A percentile compares a stretch with the other conserved stretches of the same genome.
Conservation (phyloP, 2,329 filamentous ascomycete genomes). For the Apiospora aurea region DNA sequence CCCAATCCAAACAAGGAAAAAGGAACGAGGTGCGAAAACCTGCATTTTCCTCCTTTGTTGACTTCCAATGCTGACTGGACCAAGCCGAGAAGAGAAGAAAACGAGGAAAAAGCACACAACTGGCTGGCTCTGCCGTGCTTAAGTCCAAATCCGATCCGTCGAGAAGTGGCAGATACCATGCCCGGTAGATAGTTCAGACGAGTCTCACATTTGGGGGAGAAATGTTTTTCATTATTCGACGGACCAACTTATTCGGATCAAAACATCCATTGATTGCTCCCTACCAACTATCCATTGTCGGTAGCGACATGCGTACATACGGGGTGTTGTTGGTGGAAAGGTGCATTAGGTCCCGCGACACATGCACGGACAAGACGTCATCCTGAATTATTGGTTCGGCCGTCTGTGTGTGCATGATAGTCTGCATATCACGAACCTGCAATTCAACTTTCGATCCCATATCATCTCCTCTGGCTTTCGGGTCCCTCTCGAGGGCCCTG, state of each 20-base stretch:
- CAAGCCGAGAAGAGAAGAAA: neutral
- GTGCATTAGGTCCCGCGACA: conserved; percentile 17
- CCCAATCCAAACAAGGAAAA: conserved; percentile 15
- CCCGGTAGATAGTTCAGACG: neutral
- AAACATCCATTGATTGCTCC: neutral
- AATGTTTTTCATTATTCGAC: neutral
- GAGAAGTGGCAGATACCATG: neutral
- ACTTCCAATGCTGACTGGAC: conserved; percentile 11
- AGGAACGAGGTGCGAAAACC: conserved; percentile 10
- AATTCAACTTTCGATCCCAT: neutral
- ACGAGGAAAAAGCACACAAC: neutral
- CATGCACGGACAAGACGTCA: conserved; percentile 13
- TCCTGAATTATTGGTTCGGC: conserved; percentile 4
- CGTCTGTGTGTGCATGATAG: conserved; percentile 17
- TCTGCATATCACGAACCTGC: conserved; percentile 13
- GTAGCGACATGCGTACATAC: neutral
- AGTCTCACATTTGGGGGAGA: neutral
- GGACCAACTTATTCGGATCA: neutral
- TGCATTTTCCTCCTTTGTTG: conserved; percentile 15
- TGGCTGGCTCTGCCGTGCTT: neutral
- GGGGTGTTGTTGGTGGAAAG: conserved; percentile 8
- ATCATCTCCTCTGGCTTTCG: neutral
- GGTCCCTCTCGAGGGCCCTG: neutral
- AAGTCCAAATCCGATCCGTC: neutral
- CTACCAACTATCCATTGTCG: neutral